Conservation (phyloP, 75 land plant species). For the Selaginella moellendorffii region DNA sequence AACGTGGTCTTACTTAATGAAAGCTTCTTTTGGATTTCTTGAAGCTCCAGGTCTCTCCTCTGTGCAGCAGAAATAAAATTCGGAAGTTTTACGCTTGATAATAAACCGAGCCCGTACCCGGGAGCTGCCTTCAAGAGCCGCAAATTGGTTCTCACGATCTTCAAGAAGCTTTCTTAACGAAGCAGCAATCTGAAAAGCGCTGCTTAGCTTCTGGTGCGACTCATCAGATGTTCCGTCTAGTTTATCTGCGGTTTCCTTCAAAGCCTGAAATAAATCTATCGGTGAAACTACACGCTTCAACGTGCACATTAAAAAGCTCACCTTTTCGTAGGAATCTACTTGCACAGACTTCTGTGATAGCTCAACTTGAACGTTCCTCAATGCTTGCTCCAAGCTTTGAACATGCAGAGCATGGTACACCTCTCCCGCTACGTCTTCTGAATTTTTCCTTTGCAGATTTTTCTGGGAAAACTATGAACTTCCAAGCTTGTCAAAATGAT, state of each 20-base stretch:
- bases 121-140: slow-evolving; percentile 27
- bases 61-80: slow-evolving; percentile 2
- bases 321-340: slow-evolving; percentile 31
- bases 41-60: slow-evolving; percentile 29
- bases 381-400: slow-evolving; percentile 28
- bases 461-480: slow-evolving; percentile 17
- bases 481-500: not conserved
- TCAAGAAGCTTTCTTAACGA: slow-evolving; percentile 27
- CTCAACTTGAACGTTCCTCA: slow-evolving; percentile 20
- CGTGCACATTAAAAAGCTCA: not conserved
- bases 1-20: slow-evolving; percentile 21
- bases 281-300: not conserved
- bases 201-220: slow-evolving; percentile 28
- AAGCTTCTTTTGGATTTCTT: slow-evolving; percentile 28
- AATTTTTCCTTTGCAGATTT: slow-evolving; percentile 26
- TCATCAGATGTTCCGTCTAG: slow-evolving; percentile 35
- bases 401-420: slow-evolving; percentile 26
- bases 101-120: slow-evolving; percentile 13
- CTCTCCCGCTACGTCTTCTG: slow-evolving; percentile 30
- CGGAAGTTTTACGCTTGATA: not conserved
- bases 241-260: slow-evolving; percentile 32
- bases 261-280: slow-evolving; percentile 14
- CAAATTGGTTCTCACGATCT: slow-evolving; percentile 27
- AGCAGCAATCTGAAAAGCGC: slow-evolving; percentile 33
- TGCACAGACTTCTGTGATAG: slow-evolving; percentile 23